A percentile compares a stretch with the other conserved stretches of the same genome.
Evolutionary conservation across 352 stramenopile species (phyloP).

Genomic region (Phytophthora litchii): DNA sequence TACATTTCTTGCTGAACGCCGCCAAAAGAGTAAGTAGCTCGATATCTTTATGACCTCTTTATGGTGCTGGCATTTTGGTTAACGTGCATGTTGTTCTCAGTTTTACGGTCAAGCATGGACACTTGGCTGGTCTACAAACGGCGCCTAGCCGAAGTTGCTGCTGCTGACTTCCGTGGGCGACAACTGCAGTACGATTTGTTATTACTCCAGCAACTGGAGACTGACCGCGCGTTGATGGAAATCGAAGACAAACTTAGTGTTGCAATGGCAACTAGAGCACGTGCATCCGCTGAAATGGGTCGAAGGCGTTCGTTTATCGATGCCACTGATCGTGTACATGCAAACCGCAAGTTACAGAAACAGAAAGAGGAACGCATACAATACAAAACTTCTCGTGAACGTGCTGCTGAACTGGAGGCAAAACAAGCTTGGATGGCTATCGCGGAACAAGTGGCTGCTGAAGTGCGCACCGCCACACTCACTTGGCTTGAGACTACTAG

Average conservation of each 20-base stretch:
- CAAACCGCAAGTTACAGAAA: constrained; percentile 52
- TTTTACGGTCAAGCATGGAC: constrained; percentile 24
- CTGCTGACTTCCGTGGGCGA: constrained; percentile 44
- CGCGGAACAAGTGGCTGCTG: constrained; percentile 37
- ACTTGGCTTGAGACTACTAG: constrained; percentile 48
- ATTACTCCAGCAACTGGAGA: constrained; percentile 31
- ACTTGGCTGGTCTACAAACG: constrained; percentile 54
- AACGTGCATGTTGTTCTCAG: constrained; percentile 9
- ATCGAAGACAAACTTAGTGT: constrained; percentile 54
- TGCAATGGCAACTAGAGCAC: constrained; percentile 30
- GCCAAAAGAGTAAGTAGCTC: constrained; percentile 40
- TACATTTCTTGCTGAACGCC: constrained; percentile 37
- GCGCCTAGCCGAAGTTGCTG: constrained; percentile 45
- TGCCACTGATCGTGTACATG: constrained; percentile 45
- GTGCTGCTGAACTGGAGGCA: constrained; percentile 39
- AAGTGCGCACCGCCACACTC: constrained; percentile 55
- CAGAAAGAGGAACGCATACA: constrained; percentile 59
- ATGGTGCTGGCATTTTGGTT: background rate
- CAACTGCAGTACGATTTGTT: constrained; percentile 47
- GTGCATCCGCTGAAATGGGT: constrained; percentile 33
- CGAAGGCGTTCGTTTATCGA: constrained; percentile 50
- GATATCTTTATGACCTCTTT: background rate
- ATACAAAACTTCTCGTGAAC: constrained; percentile 43
- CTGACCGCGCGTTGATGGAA: constrained; percentile 44
- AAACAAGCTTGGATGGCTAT: constrained; percentile 57